Conservation (phyloP, 192 early-diverging fungal species). For the Gigaspora rosea region DNA sequence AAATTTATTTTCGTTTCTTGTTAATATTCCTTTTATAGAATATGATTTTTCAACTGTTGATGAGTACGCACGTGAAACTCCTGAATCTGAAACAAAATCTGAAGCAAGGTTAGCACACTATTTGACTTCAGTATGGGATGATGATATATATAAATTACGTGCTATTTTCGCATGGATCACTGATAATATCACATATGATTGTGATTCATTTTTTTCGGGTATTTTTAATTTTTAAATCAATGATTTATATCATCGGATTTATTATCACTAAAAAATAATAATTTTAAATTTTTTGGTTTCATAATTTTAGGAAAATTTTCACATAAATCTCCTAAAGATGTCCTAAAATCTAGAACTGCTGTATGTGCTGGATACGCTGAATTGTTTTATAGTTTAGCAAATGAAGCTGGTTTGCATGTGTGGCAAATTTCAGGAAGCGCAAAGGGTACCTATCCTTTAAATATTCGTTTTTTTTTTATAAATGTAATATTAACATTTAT, state of each 20-base stretch:
- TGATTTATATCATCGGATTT: neutral
- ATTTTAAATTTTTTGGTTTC: neutral
- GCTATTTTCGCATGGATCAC: conserved; percentile 59
- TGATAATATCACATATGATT: conserved; percentile 59
- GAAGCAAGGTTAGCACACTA: conserved; percentile 43
- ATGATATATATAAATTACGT: conserved; percentile 48
- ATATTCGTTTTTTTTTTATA: neutral
- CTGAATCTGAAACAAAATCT: conserved; percentile 33
- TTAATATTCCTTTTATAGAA: neutral
- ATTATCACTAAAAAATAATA: neutral
- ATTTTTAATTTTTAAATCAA: neutral
- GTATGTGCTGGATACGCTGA: conserved; percentile 62
- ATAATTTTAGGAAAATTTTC: conserved; percentile 38
- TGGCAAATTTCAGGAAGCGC: conserved; percentile 52
- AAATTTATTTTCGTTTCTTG: neutral
- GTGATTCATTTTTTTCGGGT: conserved; percentile 22
- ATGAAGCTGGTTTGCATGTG: conserved; percentile 45
- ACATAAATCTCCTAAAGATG: conserved; percentile 40
- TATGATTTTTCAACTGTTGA: conserved; percentile 45
- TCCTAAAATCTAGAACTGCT: conserved; percentile 44
- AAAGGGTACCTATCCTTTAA: conserved; percentile 42
- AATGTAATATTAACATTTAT: neutral
- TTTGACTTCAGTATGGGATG: conserved; percentile 46
- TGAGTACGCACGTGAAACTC: conserved; percentile 44
- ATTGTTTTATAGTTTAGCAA: conserved; percentile 54